Conservation (phyloP, 768 basidiomycete species). For the Suillus cothurnatus region DNA sequence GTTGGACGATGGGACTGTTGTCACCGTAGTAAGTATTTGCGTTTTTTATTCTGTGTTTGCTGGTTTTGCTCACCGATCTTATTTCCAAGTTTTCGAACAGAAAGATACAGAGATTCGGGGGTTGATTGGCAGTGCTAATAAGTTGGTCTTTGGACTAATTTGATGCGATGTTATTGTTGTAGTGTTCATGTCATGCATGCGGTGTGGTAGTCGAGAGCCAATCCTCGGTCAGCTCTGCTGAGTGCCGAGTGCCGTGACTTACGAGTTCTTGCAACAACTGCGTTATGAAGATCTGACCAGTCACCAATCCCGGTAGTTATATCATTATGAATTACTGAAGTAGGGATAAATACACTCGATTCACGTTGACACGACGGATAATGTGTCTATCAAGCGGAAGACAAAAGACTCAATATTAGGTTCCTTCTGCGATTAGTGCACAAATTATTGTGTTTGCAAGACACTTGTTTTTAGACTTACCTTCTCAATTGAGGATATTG, state of each 20-base stretch:
- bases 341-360: too few species aligned
- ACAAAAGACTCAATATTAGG: too few species aligned
- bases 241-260: neutral
- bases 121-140: neutral
- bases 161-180: neutral
- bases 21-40: constrained; percentile 46
- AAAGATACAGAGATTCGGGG: neutral
- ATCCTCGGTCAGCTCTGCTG: neutral
- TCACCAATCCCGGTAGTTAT: too few species aligned
- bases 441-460: too few species aligned
- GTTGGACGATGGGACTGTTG: constrained; percentile 54
- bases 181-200: neutral
- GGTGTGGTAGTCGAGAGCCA: neutral
- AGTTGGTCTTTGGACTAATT: neutral
- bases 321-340: too few species aligned
- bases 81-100: constrained; percentile 10
- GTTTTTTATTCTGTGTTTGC: neutral
- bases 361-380: too few species aligned
- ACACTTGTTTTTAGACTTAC: too few species aligned
- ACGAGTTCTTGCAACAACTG: neutral
- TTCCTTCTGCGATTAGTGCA: too few species aligned
- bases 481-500: too few species aligned
- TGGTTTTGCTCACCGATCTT: neutral
- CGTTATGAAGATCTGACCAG: neutral
- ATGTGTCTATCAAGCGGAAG: too few species aligned